Conservation (phyloP, 306 rosid genomes). For the Trifolium dubium region DNA sequence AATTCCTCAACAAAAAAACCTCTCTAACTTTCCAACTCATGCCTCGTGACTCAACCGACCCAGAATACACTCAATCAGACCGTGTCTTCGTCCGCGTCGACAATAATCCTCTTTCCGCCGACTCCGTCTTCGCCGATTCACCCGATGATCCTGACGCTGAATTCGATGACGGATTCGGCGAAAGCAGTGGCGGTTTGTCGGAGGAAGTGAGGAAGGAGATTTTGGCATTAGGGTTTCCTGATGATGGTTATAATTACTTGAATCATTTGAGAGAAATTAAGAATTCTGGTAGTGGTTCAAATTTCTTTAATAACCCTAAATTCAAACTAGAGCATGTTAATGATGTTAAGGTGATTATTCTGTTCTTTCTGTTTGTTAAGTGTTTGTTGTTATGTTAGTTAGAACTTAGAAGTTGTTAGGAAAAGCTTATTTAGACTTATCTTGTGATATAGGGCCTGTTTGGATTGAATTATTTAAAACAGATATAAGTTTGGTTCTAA, state of each 20-base stretch:
- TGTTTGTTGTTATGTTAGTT: not conserved
- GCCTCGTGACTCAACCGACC: conserved; percentile 84
- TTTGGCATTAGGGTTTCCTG: conserved; percentile 86
- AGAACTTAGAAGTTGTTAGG: not conserved
- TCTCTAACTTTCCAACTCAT: conserved; percentile 73
- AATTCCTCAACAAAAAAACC: conserved; percentile 81
- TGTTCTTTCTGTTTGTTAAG: not conserved
- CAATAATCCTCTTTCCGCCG: conserved; percentile 55
- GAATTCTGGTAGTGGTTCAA: conserved; percentile 81
- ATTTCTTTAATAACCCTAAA: conserved; percentile 71
- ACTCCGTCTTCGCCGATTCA: conserved; percentile 61
- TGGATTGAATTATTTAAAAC: not conserved
- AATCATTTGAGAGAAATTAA: conserved; percentile 75
- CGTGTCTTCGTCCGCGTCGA: conserved; percentile 83
- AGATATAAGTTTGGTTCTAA: not conserved
- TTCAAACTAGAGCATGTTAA: conserved; percentile 62
- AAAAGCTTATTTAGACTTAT: not conserved
- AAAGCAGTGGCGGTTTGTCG: conserved; percentile 43
- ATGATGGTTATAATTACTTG: conserved; percentile 91
- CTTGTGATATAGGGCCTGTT: not conserved
- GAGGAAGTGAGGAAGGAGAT: conserved; percentile 73
- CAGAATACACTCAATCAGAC: conserved; percentile 61
- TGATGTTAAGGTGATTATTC: conserved; percentile 75
- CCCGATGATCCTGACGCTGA: conserved; percentile 52
- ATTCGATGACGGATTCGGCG: not conserved